These are phyloP conservation scores for Fusarium secorum DNA, from an alignment of 2,329 filamentous ascomycete genomes.

Conservation along the genomic window DNA sequence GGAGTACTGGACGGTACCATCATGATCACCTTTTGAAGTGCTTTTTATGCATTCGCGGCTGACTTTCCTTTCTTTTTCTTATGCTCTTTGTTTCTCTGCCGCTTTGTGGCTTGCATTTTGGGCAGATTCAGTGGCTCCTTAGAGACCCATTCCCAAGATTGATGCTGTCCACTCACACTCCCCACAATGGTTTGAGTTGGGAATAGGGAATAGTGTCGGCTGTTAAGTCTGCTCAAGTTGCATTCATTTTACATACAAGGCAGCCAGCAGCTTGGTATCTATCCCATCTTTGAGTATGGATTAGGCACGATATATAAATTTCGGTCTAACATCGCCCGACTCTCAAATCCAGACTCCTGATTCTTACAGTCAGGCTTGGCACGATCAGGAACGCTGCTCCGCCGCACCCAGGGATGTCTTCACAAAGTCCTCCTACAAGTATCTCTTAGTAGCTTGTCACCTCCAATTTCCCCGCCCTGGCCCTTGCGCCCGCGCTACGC, in stretches of 20 bases:
- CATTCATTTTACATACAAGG: conserved; percentile 22
- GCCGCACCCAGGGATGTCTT: background rate
- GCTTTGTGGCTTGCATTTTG: conserved; percentile 21
- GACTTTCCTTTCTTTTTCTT: conserved; percentile 6
- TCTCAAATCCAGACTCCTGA: background rate
- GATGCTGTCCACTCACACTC: conserved; percentile 28
- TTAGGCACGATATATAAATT: background rate
- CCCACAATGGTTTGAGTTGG: conserved; percentile 8
- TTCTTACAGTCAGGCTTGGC: conserved; percentile 1
- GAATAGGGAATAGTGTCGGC: conserved; percentile 1
- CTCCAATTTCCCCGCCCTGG: conserved; percentile 45
- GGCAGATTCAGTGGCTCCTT: conserved; percentile 26
- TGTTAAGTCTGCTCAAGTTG: background rate
- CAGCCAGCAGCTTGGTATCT: background rate
- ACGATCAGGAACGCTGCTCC: conserved; percentile 7
- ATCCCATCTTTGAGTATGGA: background rate
- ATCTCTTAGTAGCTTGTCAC: conserved; percentile 29
- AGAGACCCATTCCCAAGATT: conserved; percentile 27
- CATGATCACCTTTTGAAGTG: background rate
- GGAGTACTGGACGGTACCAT: background rate
- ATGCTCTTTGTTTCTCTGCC: conserved; percentile 5
- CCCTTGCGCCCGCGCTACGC: conserved; percentile 43
- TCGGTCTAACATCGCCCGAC: conserved; percentile 4
- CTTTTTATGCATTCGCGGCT: background rate
- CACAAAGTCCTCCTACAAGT: background rate